phyloP scores from a whole-genome alignment of 257 asterid species.

The Anisodus tanguticus region DNA sequence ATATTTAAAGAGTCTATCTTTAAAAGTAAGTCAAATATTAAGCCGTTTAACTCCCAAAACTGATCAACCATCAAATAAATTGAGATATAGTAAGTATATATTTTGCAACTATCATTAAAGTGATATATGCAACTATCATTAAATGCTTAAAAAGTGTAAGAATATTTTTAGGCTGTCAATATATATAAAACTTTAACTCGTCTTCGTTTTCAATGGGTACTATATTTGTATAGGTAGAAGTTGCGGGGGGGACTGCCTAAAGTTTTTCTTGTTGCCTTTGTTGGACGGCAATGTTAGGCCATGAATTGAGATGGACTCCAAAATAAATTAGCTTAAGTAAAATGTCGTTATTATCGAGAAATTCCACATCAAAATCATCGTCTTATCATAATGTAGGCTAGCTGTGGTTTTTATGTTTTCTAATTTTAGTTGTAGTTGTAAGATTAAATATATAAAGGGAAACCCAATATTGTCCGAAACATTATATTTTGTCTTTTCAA shows the following conservation, averaged over 20 bases:
- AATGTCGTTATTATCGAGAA: neutral
- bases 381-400: neutral
- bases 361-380: neutral
- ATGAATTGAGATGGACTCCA: neutral
- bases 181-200: too few species aligned
- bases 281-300: neutral
- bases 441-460: neutral
- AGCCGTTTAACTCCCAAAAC: too few species aligned
- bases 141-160: neutral
- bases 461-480: too few species aligned
- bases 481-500: too few species aligned
- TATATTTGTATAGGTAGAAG: neutral
- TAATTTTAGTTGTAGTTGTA: neutral
- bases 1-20: too few species aligned
- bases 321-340: neutral
- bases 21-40: too few species aligned
- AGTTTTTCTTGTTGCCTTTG: neutral
- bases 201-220: too few species aligned
- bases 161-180: too few species aligned
- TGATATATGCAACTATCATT: neutral
- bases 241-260: neutral
- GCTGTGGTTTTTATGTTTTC: neutral
- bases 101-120: too few species aligned
- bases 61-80: too few species aligned
- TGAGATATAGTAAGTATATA: too few species aligned